These are phyloP conservation scores for Dimargaris verticillata DNA, from an alignment of 192 early-diverging fungal genomes.

Conservation along the genomic window DNA sequence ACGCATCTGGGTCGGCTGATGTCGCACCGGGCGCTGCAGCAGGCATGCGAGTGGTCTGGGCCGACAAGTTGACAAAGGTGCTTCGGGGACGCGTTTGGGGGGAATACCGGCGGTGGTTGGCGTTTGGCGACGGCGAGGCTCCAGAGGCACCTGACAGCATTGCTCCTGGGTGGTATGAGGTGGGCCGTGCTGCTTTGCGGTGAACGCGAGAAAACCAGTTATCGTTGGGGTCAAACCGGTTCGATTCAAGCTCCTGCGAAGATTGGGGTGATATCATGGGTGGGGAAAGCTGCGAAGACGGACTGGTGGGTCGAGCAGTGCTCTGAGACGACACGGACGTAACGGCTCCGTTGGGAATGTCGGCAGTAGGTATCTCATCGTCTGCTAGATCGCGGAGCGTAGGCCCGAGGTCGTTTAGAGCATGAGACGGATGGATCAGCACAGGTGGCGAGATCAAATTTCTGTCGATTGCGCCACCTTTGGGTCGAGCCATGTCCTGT, in stretches of 20 bases:
- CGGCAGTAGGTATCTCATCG: neutral
- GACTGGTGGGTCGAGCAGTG: neutral
- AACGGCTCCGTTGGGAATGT: neutral
- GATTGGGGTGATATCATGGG: too few relatives aligned
- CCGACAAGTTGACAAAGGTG: slow-evolving; percentile 6
- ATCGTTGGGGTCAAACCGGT: slow-evolving; percentile 2
- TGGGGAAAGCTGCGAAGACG: neutral
- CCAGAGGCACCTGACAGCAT: neutral
- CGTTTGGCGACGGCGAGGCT: neutral
- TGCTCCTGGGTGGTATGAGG: neutral
- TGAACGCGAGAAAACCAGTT: slow-evolving; percentile 8
- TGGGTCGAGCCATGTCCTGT: slow-evolving; percentile 1
- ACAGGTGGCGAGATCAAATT: slow-evolving; percentile 1
- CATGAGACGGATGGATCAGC: slow-evolving; percentile 7
- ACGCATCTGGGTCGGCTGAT: neutral
- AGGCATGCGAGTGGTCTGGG: neutral
- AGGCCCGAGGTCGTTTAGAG: neutral
- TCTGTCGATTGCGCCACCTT: neutral
- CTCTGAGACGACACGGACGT: neutral
- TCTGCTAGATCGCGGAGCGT: neutral
- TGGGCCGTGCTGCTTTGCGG: slow-evolving; percentile 1
- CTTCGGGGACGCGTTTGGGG: neutral
- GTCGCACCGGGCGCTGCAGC: neutral
- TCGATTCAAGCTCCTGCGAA: neutral
- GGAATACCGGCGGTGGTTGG: slow-evolving; percentile 1